Conservation (phyloP, 2,329 filamentous ascomycete genomes). For the Exophiala spinifera region DNA sequence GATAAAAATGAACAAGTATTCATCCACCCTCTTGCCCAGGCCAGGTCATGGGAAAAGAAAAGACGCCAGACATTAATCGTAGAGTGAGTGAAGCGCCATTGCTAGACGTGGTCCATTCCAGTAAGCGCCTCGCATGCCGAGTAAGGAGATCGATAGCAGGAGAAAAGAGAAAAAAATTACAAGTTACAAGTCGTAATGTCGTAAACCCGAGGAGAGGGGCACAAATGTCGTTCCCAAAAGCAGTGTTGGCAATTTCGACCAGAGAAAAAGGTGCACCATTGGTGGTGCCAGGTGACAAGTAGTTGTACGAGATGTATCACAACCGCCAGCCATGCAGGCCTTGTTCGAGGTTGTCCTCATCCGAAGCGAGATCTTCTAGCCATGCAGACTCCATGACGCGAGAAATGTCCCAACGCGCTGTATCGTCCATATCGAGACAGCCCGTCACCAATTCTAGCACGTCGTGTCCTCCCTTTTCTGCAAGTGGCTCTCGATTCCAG, state of each 20-base stretch:
- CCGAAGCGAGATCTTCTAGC: conserved; percentile 42
- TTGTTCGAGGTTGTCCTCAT: conserved; percentile 15
- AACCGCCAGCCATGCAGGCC: conserved; percentile 18
- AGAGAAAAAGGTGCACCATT: not conserved
- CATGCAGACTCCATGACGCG: conserved; percentile 56
- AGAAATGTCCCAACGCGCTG: conserved; percentile 56
- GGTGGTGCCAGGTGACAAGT: not conserved
- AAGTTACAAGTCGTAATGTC: not conserved
- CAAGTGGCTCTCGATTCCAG: conserved; percentile 48
- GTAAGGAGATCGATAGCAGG: not conserved
- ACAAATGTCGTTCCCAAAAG: no score
- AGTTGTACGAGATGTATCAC: not conserved
- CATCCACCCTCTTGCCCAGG: no score
- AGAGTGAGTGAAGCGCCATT: no score
- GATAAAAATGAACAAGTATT: no score
- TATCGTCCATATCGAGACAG: conserved; percentile 57
- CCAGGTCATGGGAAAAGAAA: no score
- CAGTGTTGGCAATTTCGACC: no score
- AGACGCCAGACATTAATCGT: no score
- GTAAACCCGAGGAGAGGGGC: not conserved
- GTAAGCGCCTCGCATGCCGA: not conserved
- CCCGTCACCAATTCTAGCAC: conserved; percentile 57
- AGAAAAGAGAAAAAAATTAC: not conserved
- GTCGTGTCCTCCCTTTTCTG: conserved; percentile 34
- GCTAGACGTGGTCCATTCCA: not conserved